These are phyloP conservation scores for Candida andamanensis DNA, from an alignment of 805 yeast species.

Conservation along the genomic window DNA sequence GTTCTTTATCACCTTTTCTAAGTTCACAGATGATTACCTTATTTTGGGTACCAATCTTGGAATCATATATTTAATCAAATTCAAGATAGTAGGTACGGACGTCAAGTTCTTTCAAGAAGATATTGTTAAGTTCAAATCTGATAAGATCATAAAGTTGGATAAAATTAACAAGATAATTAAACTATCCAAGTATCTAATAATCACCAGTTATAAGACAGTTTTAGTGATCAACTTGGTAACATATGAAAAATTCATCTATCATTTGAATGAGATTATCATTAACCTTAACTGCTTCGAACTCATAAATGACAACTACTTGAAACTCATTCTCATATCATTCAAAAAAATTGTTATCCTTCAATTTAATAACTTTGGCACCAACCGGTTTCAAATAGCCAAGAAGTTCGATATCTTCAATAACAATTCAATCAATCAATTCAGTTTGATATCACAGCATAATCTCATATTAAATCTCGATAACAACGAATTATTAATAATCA, in stretches of 20 bases:
- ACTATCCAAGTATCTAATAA: slow-evolving; percentile 7
- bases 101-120: slow-evolving; percentile 7
- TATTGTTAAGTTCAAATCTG: slow-evolving; percentile 11
- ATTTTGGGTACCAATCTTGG: slow-evolving; percentile 13
- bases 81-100: slow-evolving; percentile 3
- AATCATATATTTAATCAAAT: slow-evolving; percentile 9
- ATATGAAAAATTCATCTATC: slow-evolving; percentile 7
- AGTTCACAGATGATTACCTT: slow-evolving; percentile 10
- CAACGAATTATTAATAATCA: slow-evolving; percentile 8
- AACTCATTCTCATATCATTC: slow-evolving; percentile 6
- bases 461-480: slow-evolving; percentile 10
- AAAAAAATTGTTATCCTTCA: slow-evolving; percentile 4
- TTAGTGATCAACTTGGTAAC: slow-evolving; percentile 8
- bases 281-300: slow-evolving; percentile 9
- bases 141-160: slow-evolving; percentile 10
- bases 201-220: slow-evolving; percentile 11
- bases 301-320: slow-evolving; percentile 5
- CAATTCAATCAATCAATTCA: slow-evolving; percentile 10
- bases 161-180: slow-evolving; percentile 11
- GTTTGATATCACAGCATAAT: slow-evolving; percentile 9
- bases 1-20: slow-evolving; percentile 12
- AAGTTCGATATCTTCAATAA: slow-evolving; percentile 8
- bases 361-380: background rate
- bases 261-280: slow-evolving; percentile 8
- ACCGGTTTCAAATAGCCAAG: slow-evolving; percentile 4